These are phyloP conservation scores for Starmerella apicola DNA, from an alignment of 805 yeast species.

Conservation along the genomic window DNA sequence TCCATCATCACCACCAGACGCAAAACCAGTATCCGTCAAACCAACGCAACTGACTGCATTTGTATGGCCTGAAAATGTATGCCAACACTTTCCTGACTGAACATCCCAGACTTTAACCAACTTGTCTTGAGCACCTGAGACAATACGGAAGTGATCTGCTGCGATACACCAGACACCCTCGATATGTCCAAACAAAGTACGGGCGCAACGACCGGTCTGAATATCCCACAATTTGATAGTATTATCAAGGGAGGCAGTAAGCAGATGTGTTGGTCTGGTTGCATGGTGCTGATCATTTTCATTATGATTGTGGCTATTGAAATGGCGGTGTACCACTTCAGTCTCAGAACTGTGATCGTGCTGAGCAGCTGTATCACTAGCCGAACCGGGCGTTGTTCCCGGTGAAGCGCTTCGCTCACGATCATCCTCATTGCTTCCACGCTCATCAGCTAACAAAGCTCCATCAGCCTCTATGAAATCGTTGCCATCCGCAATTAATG, in stretches of 20 bases:
- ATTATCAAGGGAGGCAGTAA: constrained; percentile 82
- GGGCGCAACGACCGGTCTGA: constrained; percentile 68
- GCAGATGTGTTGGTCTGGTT: constrained; percentile 61
- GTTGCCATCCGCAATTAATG: neutral
- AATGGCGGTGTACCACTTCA: constrained; percentile 3
- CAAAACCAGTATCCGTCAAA: constrained; percentile 77
- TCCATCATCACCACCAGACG: constrained; percentile 83
- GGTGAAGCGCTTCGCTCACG: neutral
- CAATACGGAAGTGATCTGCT: constrained; percentile 88
- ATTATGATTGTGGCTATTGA: neutral
- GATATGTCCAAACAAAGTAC: constrained; percentile 94
- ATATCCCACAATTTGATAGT: constrained; percentile 91
- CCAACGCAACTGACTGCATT: constrained; percentile 54
- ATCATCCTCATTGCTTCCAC: neutral
- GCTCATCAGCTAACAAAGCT: neutral
- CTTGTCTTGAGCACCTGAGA: constrained; percentile 90
- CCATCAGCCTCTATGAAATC: neutral
- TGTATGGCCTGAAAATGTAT: constrained; percentile 69
- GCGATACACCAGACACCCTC: constrained; percentile 98
- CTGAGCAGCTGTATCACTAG: neutral
- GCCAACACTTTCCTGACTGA: constrained; percentile 87
- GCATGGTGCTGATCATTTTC: constrained; percentile 19
- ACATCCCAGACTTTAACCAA: constrained; percentile 89
- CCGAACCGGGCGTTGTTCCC: neutral
- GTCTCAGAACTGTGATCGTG: neutral